Evolutionary conservation across 305 asterid genomes (phyloP), one percentile per base, ranked within the genome.

Genomic region (Lippia alba): DNA sequence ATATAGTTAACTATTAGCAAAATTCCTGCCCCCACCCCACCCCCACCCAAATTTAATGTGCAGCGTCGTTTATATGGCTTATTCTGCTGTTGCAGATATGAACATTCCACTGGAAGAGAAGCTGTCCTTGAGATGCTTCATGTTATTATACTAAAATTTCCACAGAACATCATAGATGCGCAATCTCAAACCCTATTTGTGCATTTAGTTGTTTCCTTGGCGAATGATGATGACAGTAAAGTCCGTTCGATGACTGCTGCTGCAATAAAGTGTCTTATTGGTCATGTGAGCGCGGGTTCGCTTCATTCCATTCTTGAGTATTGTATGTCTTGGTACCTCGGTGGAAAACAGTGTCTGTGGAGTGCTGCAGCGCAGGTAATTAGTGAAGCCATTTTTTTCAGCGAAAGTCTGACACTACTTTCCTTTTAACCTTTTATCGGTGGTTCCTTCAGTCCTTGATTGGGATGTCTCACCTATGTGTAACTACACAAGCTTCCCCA

Each of bases 41-140:
- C 55, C 8, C 6, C 6, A 39, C 53, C 10, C 4, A n/a, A 16
- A 55, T 74, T 34, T 53, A 46, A 17, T 66, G 20, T 24, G 20
- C 41, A 55, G 34, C 30, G 61, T 65, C 33, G 18, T 67, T 61
- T 62, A 24, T 58, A 7, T 71, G 64, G 36, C 62, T 61, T 55
- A 49, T 57, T 72, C 46, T 24, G 30, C 30, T 59, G 39, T 61
- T 75, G 46, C 88, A 95, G 99, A 64, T 95, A 92, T 61, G 90
- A 90, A 74, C 96, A 92, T 84, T 69, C 98, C 64, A 77, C 87
- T 78, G 99, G 99, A 64, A 89, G 97, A 76, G 97, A 92, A 84
- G 83, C 98, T 61, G 88, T 92, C 64, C 98, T 95, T 66, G 98
- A 95, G 85, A 95, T 95, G 96, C 83, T 92, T 51, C 96, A 87